A percentile compares a stretch with the other conserved stretches of the same genome.
phyloP scores from a whole-genome alignment of 129 eudicot species.

The Escallonia rubra region DNA sequence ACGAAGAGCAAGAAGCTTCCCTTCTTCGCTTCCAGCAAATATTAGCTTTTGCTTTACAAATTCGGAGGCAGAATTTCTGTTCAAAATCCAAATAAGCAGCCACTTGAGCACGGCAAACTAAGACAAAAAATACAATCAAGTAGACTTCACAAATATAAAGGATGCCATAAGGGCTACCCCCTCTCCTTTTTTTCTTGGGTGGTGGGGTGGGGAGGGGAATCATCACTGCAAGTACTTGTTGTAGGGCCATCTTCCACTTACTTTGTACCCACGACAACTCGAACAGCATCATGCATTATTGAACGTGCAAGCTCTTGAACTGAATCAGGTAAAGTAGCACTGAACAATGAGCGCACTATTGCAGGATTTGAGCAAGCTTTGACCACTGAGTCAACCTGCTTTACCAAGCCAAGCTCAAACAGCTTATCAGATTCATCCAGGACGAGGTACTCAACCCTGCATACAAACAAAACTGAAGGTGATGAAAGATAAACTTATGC shows the following conservation, averaged over 20 bases:
- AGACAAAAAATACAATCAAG: not conserved
- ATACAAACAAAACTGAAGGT: not conserved
- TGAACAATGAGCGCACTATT: constrained; percentile 75
- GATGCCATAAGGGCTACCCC: not conserved
- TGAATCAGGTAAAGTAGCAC: constrained; percentile 97
- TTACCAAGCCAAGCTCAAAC: constrained; percentile 81
- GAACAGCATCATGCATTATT: constrained; percentile 96
- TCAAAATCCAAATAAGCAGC: constrained; percentile 7
- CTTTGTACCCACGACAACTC: constrained; percentile 90
- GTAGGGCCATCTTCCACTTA: constrained; percentile 27
- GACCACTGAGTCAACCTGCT: constrained; percentile 84
- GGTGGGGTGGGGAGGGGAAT: not conserved
- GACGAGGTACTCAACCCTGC: constrained; percentile 95
- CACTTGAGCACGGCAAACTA: not conserved
- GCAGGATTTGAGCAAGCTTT: constrained; percentile 98
- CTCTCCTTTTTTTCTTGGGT: no score
- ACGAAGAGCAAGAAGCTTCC: constrained; percentile 91
- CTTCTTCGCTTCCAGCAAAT: constrained; percentile 95
- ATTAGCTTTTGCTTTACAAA: constrained; percentile 72
- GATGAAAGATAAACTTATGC: no score
- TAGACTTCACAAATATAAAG: not conserved
- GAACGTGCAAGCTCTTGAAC: constrained; percentile 99
- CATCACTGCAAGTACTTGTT: not conserved
- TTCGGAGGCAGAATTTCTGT: constrained; percentile 90
- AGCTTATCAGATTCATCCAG: constrained; percentile 96